Evolutionary conservation across 139 green algal species (phyloP).

Genomic region (Closterium sp.): DNA sequence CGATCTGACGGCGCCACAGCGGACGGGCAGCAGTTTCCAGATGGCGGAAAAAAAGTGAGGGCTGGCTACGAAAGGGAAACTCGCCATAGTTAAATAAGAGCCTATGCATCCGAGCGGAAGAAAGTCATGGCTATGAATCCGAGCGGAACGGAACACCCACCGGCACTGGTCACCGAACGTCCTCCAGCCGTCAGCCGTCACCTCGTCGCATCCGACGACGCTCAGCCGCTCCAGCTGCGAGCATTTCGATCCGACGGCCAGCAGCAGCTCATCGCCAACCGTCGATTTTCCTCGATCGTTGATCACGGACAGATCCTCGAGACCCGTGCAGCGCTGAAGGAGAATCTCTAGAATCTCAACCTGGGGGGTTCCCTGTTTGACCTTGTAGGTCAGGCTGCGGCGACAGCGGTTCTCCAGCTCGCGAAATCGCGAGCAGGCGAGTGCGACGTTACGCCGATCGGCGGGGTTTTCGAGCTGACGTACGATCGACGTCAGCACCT

Average conservation of each 20-base stretch:
- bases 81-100: no score
- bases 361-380: background rate
- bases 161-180: background rate
- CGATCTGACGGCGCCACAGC: no score
- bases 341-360: background rate
- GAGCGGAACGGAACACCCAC: background rate
- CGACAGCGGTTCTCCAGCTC: background rate
- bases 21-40: no score
- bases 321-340: background rate
- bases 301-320: background rate
- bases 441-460: background rate
- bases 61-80: no score
- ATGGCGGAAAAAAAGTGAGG: no score
- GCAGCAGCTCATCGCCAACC: background rate
- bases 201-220: background rate
- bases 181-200: background rate
- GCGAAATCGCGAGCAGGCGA: background rate
- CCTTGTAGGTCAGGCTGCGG: background rate
- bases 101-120: no score
- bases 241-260: background rate
- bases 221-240: background rate
- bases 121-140: no score
- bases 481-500: background rate
- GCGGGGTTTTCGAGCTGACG: background rate
- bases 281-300: background rate